Conservation (phyloP, 495 filamentous ascomycete species). For the Trichoderma virens region DNA sequence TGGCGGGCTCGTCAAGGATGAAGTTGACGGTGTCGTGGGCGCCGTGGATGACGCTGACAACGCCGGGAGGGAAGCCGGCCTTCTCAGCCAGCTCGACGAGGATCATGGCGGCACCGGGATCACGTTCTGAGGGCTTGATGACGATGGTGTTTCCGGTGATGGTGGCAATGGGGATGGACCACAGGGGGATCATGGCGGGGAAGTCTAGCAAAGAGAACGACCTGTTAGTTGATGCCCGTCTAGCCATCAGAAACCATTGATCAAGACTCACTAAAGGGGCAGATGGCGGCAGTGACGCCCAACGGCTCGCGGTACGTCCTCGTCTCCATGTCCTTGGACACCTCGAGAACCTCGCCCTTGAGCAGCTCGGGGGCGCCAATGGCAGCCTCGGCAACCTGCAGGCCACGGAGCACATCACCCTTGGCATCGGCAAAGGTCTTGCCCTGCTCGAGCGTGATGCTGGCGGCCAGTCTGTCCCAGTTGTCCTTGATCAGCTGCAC, state of each 20-base stretch:
- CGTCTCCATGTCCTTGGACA: slow-evolving; percentile 99
- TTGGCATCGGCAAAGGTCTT: slow-evolving; percentile 96
- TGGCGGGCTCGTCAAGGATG: slow-evolving; percentile 88
- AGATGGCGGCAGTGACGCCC: slow-evolving; percentile 93
- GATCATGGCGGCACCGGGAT: slow-evolving; percentile 98
- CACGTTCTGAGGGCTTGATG: slow-evolving; percentile 95
- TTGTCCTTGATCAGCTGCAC: slow-evolving; percentile 82
- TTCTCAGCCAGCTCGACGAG: slow-evolving; percentile 84
- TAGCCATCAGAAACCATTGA: neutral
- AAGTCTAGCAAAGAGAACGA: slow-evolving; percentile 55
- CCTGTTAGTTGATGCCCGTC: slow-evolving; percentile 15
- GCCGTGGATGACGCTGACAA: slow-evolving; percentile 92
- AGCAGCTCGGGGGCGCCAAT: slow-evolving; percentile 92
- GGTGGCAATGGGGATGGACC: slow-evolving; percentile 92
- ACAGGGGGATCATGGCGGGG: slow-evolving; percentile 98
- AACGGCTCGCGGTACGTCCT: slow-evolving; percentile 86
- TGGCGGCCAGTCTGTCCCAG: slow-evolving; percentile 92
- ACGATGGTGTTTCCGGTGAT: slow-evolving; percentile 91
- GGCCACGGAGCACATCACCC: slow-evolving; percentile 88
- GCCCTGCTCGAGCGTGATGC: slow-evolving; percentile 95
- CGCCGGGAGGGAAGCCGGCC: slow-evolving; percentile 89
- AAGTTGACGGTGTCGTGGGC: slow-evolving; percentile 90
- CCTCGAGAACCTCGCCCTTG: slow-evolving; percentile 90
- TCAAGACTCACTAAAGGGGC: slow-evolving; percentile 83
- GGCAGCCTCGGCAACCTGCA: slow-evolving; percentile 95